Percentiles rank a stretch among this genome's conserved stretches.
These are phyloP conservation scores for Adansonia madagascariensis DNA, from an alignment of 441 rosid species.

Conservation along the genomic window DNA sequence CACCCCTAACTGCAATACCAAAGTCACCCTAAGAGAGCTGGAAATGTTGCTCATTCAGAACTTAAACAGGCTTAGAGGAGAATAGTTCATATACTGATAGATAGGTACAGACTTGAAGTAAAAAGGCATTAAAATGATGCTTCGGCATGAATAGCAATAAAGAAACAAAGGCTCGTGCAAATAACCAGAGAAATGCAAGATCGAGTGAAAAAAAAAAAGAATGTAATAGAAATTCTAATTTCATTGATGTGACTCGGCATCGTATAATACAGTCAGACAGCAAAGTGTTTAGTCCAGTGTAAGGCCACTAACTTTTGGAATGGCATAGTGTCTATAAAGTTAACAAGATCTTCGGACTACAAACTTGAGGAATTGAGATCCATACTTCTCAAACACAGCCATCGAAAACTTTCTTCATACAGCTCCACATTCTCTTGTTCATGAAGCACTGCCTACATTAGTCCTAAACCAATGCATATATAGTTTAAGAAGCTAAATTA, in stretches of 20 bases:
- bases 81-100: no score
- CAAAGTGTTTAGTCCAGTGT: background rate
- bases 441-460: constrained; percentile 51
- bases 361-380: constrained; percentile 29
- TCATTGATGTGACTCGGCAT: background rate
- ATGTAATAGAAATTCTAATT: background rate
- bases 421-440: constrained; percentile 34
- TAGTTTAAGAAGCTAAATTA: constrained; percentile 40
- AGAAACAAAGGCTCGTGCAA: background rate
- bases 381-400: constrained; percentile 33
- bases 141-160: background rate
- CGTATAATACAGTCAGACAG: background rate
- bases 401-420: constrained; percentile 35
- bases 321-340: constrained; percentile 39
- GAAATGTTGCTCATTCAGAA: no score
- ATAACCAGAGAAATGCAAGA: background rate
- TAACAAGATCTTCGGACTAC: constrained; percentile 53
- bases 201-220: background rate
- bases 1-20: no score
- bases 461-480: constrained; percentile 47
- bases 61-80: no score
- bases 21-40: no score
- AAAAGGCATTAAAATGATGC: background rate
- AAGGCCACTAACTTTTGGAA: constrained; percentile 30
- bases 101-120: no score